Conservation (phyloP, 768 basidiomycete genomes). For the Hirschioporus abietinus region DNA sequence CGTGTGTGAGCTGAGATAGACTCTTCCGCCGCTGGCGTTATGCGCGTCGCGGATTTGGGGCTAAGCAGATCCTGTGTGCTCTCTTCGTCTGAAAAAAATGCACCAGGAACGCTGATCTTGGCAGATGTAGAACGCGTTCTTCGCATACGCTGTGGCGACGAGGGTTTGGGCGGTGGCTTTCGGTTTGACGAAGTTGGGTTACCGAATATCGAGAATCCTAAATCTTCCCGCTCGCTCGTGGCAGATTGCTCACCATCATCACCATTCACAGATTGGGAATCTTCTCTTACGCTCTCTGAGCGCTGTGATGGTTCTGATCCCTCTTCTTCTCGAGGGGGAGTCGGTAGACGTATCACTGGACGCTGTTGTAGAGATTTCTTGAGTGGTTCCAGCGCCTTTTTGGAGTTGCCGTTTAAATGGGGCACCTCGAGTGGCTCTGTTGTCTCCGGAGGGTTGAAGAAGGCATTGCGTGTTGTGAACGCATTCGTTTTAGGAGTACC, state of each 20-base stretch:
- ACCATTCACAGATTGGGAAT: constrained; percentile 13
- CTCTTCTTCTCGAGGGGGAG: constrained; percentile 2
- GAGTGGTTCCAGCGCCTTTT: constrained; percentile 10
- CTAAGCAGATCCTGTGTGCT: constrained; percentile 7
- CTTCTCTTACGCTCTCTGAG: constrained; percentile 10
- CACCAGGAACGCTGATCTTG: constrained; percentile 7
- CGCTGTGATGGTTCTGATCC: constrained; percentile 9
- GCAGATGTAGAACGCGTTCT: constrained; percentile 18
- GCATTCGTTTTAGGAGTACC: constrained; percentile 37
- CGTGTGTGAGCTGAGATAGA: constrained; percentile 12
- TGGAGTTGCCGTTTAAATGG: constrained; percentile 6
- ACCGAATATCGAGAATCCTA: constrained; percentile 2
- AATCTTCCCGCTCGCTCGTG: constrained; percentile 19
- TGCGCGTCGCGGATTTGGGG: constrained; percentile 8
- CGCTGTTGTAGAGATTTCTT: constrained; percentile 16
- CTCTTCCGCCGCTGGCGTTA: constrained; percentile 6
- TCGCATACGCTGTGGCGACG: constrained; percentile 39
- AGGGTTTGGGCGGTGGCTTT: neutral
- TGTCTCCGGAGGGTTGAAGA: constrained; percentile 49
- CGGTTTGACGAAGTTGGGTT: neutral
- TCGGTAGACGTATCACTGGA: constrained; percentile 7
- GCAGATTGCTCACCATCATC: constrained; percentile 35
- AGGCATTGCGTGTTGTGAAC: constrained; percentile 51
- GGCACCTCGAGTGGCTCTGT: constrained; percentile 11
- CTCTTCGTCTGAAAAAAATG: constrained; percentile 8